Percentiles rank a stretch among this genome's conserved stretches.
These are phyloP conservation scores for Coemansia sp. DNA, from an alignment of 192 early-diverging fungal species.

Conservation along the genomic window DNA sequence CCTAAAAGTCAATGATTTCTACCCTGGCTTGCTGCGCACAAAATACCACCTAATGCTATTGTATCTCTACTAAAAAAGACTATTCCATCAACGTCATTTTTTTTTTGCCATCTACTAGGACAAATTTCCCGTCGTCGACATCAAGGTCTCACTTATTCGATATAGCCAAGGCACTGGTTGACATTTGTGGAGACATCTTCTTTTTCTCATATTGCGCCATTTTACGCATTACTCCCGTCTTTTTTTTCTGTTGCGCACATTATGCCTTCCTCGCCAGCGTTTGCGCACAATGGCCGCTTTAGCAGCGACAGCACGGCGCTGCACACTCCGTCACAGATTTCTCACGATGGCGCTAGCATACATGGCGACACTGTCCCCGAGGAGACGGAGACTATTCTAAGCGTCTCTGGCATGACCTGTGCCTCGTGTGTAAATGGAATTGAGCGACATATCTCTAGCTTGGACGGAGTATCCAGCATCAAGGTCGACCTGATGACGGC, in stretches of 20 bases:
- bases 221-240: not conserved
- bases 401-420: constrained; percentile 85
- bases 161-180: not conserved
- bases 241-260: not conserved
- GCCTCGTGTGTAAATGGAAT: constrained; percentile 80
- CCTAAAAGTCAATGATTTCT: not conserved
- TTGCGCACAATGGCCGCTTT: not conserved
- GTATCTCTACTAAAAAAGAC: not conserved
- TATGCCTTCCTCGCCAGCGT: not conserved
- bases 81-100: constrained; percentile 1
- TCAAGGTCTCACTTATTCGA: not conserved
- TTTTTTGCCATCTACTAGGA: not conserved
- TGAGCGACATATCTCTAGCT: constrained; percentile 43
- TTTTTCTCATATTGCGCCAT: not conserved
- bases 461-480: constrained; percentile 59
- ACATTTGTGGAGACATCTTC: not conserved
- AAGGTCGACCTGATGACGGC: constrained; percentile 68
- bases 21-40: not conserved
- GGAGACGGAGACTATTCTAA: constrained; percentile 52
- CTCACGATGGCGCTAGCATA: not conserved
- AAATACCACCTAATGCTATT: not conserved
- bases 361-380: constrained; percentile 30
- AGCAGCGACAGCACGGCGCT: constrained; percentile 30
- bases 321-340: constrained; percentile 17
- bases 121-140: not conserved